Percentiles rank a stretch among this genome's conserved stretches.
Evolutionary conservation across 1,139 yeast species (phyloP).

Genomic region (Hanseniaspora gamundiae): DNA sequence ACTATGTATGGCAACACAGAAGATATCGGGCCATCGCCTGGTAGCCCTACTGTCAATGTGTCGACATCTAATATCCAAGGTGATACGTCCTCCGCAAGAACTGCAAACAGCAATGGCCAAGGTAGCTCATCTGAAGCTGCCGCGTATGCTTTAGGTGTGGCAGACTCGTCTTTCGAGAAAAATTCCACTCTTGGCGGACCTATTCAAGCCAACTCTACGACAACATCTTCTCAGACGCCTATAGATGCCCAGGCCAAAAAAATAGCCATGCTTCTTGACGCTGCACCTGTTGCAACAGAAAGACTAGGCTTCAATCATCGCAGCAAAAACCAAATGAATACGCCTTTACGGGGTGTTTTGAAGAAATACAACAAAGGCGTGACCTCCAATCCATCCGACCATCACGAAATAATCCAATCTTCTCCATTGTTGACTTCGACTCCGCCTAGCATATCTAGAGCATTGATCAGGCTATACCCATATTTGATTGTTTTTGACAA

Average conservation of each 20-base stretch:
- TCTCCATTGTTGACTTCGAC: conserved; percentile 69
- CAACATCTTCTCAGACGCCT: not conserved
- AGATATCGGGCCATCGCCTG: no score
- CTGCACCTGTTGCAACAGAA: conserved; percentile 3
- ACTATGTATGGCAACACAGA: no score
- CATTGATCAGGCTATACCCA: conserved; percentile 73
- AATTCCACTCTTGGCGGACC: not conserved
- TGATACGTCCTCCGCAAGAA: no score
- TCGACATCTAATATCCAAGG: no score
- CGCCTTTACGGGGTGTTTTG: conserved; percentile 17
- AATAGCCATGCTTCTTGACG: conserved; percentile 5
- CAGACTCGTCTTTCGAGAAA: not conserved
- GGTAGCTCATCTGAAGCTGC: no score
- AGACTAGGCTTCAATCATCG: conserved; percentile 8
- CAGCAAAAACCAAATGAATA: conserved; percentile 5
- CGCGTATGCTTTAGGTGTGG: no score
- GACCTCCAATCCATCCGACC: conserved; percentile 9
- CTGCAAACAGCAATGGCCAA: no score
- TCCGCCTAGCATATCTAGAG: conserved; percentile 83
- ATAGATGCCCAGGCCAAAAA: conserved; percentile 1
- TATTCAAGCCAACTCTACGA: not conserved
- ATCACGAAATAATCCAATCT: conserved; percentile 17
- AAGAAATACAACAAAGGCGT: conserved; percentile 10
- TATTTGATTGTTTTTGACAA: conserved; percentile 64
- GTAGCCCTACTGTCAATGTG: no score